Base-by-base conservation (phyloP, 2,329 filamentous ascomycete genomes). In the Aureobasidium namibiae region DNA sequence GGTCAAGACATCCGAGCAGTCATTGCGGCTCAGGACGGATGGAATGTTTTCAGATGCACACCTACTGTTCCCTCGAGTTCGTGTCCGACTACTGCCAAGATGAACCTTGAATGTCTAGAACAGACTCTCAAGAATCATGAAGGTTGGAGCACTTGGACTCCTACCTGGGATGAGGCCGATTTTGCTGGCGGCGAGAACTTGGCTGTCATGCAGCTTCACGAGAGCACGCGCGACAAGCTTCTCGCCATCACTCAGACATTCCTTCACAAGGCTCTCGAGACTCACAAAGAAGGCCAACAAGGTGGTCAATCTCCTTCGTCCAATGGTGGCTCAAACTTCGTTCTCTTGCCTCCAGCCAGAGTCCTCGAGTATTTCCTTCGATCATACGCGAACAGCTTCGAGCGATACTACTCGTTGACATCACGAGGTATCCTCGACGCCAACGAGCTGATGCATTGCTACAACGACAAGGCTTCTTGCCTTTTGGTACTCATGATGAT, bases 161-260 rank as follows among this genome's bases (percentile, higher is more conserved):
- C 78, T n/a, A 68, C 73, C 13, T 78, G 76, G 72, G 73, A 80
- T 48, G 78, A 80, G 33, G 65, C 72, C 8, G 77, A 80, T 57
- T 74, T 76, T 54, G 71, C 75, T 21, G 73, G 72, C n/a, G 74
- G 74, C 34, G 75, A 78, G 31, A 72, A 75, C 42, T 68, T 81
- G 42, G 71, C 71, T 4, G 76, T 80, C 13, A 74, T 78, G 66
- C 76, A 74, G 36, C 67, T 81, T 50, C 77, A 78, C 46, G 78
- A 80, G 59, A 73, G 78, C 45, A 85, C 84, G 2, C 78, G 86
- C 33, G 86, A 89, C 68, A 85, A 84, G 68, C 80, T 89, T 65
- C 78, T 88, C n/a, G 85, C 84, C 50, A 87, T 88, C 62, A 87
- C 85, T 0, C 86, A 88, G 68, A 82, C 78, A 42, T 88, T 88